Evolutionary conservation across 2,329 filamentous ascomycete genomes (phyloP), one percentile per base, ranked within the genome.

Genomic region (Myotisia sp.): DNA sequence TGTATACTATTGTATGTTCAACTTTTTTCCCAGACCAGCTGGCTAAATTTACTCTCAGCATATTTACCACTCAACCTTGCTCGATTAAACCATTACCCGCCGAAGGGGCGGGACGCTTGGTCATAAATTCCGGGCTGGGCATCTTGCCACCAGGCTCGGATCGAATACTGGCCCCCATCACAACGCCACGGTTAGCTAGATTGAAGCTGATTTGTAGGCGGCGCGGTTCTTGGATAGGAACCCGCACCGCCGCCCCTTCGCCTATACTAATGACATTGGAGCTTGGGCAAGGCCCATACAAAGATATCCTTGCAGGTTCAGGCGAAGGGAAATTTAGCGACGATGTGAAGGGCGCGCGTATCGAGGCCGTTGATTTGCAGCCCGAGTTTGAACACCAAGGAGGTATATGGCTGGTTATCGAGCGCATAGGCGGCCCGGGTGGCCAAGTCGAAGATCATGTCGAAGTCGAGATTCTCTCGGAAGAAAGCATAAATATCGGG

Each of bases 1-100:
- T 67, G 0, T 98, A 95, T 55, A 94, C 83, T 0, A 68, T 93
- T 37, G 79, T 94, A 5, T 87, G 80, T 52, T 93, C 84, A 2
- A 92, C 87, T 0, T 95, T 92, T 53, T 84, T 92, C 42, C 69
- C 78, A 0, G 79, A 78, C 6, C 82, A 92, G 49, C 63, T 73
- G 1, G 81, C 79, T 3, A 66, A 68, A 31, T 95, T 92, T 49
- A 72, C 68, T 1, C 64, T 98, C 6, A 72, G 75, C 37, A 67
- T 94, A n/a, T 75, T 76, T 29, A 76, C 79, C 21, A 72, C 68
- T 14, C 47, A 52, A 5, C 50, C 50, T 0, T 68, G 76, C 23
- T 47, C 55, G 1, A 52, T 92, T 4, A 61, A 60, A 5, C 68
- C 70, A 10, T 67, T 94, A 3, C 70, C 76, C 0, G 63, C 75